phyloP scores from a whole-genome alignment of 2,329 filamentous ascomycete genomes.

The Epichloe uncinata region DNA sequence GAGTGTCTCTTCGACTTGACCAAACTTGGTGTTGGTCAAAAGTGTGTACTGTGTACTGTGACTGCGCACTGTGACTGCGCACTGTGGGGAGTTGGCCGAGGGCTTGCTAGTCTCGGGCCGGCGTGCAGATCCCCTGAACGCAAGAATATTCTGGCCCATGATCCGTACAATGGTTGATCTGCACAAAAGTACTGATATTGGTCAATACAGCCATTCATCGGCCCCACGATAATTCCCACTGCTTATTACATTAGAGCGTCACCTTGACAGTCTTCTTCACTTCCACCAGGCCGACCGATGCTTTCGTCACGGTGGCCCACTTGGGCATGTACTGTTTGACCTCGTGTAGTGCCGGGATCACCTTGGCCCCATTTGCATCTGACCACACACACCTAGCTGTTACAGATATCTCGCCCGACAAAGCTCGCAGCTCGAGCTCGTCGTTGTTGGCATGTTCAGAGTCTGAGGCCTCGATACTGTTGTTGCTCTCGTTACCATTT shows the following conservation, averaged over 20 bases:
- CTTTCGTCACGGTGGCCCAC: conserved; percentile 70
- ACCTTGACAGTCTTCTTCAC: conserved; percentile 56
- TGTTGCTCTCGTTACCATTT: not conserved
- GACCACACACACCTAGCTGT: conserved; percentile 73
- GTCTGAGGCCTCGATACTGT: not conserved
- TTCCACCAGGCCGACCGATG: conserved; percentile 66
- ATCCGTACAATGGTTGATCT: too few species aligned
- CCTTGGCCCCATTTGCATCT: conserved; percentile 59
- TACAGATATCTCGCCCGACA: conserved; percentile 31
- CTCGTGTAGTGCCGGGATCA: conserved; percentile 77
- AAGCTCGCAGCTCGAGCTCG: conserved; percentile 8
- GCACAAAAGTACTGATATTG: not conserved
- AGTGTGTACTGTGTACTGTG: too few species aligned
- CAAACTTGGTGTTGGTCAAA: too few species aligned
- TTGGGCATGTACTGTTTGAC: conserved; percentile 58
- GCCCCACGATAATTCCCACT: not conserved
- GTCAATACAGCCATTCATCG: not conserved
- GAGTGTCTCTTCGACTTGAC: too few species aligned
- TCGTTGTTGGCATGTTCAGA: conserved; percentile 1
- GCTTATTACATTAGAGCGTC: conserved; percentile 15
- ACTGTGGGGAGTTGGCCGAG: too few species aligned
- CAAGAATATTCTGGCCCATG: too few species aligned
- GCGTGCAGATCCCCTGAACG: too few species aligned
- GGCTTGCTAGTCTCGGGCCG: too few species aligned
- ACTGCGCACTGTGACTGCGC: too few species aligned